Base-by-base conservation (phyloP, 257 asterid species). In the Paraleonurus japonicus region DNA sequence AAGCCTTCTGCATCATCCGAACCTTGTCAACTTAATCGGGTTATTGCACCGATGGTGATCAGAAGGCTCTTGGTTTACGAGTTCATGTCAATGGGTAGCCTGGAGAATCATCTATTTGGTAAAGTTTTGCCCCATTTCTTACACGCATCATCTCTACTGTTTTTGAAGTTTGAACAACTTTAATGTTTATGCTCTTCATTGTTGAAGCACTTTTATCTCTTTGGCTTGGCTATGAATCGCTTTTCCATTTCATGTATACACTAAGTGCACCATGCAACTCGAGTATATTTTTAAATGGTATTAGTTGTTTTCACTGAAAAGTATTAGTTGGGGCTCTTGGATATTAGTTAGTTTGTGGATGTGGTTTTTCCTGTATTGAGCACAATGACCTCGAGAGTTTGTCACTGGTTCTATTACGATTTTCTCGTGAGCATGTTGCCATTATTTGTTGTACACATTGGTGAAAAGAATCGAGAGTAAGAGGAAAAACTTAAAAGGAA, bases 11-110 rank as follows among this genome's bases (percentile, higher is more conserved):
- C 97, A 90, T 73, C 96, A 92, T 68, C 85, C 86, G 28, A 88
- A 92, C 78, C 97, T 92, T 22, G 98, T 92, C 77, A 92, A 86
- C 69, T 78, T 92, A 82, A 85, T 83, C 2, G 97, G 97, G 97
- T 17, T 92, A 92, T 59, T 92, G 98, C 78, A 84, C 97, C 0
- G 95, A 87, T 73, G 98, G 98, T 15, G 96, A 90, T 68, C 98
- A 92, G 74, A n/a, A 84, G 97, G 75, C 97, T 90, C 61, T 71
- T 92, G 76, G 96, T 90, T 58, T 90, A 92, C 6, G 98, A 92
- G 84, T 92, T 72, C 80, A 92, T 90, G 98, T 83, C 96, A 12
- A 79, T 77, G 98, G 96, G 95, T 20, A 90, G 98, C 85, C 84
- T 90, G 70, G 98, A 92, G 76, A 76, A 84, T 80, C 98, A 92